Evolutionary conservation across 345 rosid species (phyloP).

Genomic region (Hibiscus trionum): DNA sequence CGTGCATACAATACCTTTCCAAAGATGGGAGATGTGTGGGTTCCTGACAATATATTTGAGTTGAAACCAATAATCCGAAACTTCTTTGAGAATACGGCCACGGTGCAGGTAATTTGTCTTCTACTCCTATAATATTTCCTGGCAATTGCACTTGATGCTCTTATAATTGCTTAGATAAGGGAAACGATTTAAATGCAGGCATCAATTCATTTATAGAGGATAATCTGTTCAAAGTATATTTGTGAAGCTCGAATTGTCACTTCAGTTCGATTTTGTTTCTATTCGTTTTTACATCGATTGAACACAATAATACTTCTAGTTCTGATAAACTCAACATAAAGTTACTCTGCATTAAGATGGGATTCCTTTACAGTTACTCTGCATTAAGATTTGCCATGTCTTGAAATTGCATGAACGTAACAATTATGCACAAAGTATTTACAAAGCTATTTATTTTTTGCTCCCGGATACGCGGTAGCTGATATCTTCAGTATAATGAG

Average conservation of each 20-base stretch:
- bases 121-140: neutral
- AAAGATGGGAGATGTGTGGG: conserved; percentile 88
- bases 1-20: conserved; percentile 87
- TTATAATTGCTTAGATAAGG: neutral
- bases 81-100: conserved; percentile 85
- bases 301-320: neutral
- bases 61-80: conserved; percentile 82
- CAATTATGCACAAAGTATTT: no score
- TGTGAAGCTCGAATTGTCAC: no score
- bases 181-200: neutral
- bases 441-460: neutral
- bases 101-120: conserved; percentile 59
- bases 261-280: neutral
- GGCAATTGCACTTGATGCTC: neutral
- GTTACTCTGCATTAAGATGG: no score
- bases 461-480: neutral
- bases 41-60: conserved; percentile 67
- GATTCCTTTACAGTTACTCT: no score
- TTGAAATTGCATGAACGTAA: no score
- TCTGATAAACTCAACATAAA: neutral
- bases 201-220: neutral
- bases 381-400: neutral
- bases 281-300: neutral
- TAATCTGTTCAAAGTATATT: no score
- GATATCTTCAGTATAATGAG: neutral